phyloP scores from a whole-genome alignment of 2,329 filamentous ascomycete genomes.

The Zalaria obscura region DNA sequence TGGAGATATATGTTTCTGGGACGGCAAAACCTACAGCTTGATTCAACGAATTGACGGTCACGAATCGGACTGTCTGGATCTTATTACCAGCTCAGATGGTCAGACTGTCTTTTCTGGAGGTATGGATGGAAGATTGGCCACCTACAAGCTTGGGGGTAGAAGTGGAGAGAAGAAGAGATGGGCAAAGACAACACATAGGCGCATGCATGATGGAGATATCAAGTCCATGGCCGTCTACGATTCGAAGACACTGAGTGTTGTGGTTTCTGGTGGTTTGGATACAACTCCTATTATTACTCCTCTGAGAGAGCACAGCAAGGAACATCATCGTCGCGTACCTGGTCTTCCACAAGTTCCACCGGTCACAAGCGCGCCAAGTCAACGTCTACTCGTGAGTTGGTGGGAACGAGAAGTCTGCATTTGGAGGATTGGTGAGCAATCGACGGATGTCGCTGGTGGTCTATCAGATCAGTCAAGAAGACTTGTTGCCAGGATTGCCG shows the following conservation, averaged over 20 bases:
- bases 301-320: slow-evolving; percentile 59
- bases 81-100: slow-evolving; percentile 71
- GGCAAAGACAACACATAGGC: slow-evolving; percentile 72
- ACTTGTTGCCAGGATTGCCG: slow-evolving; percentile 23
- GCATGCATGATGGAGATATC: slow-evolving; percentile 87
- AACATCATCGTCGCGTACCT: slow-evolving; percentile 72
- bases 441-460: slow-evolving; percentile 8
- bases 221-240: slow-evolving; percentile 90
- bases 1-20: slow-evolving; percentile 86
- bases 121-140: slow-evolving; percentile 75
- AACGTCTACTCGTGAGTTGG: slow-evolving; percentile 73
- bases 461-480: slow-evolving; percentile 25
- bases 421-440: slow-evolving; percentile 47
- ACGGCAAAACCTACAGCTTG: slow-evolving; percentile 81
- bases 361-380: slow-evolving; percentile 56
- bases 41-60: slow-evolving; percentile 76
- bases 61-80: slow-evolving; percentile 75
- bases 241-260: slow-evolving; percentile 64
- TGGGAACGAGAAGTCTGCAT: slow-evolving; percentile 81
- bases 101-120: slow-evolving; percentile 75
- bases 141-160: slow-evolving; percentile 55
- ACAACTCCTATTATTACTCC: slow-evolving; percentile 71
- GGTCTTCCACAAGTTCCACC: slow-evolving; percentile 68
- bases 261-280: slow-evolving; percentile 89
- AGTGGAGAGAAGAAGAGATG: slow-evolving; percentile 44